Base-by-base conservation (phyloP, 2,329 filamentous ascomycete species). In the Fusarium domesticum region DNA sequence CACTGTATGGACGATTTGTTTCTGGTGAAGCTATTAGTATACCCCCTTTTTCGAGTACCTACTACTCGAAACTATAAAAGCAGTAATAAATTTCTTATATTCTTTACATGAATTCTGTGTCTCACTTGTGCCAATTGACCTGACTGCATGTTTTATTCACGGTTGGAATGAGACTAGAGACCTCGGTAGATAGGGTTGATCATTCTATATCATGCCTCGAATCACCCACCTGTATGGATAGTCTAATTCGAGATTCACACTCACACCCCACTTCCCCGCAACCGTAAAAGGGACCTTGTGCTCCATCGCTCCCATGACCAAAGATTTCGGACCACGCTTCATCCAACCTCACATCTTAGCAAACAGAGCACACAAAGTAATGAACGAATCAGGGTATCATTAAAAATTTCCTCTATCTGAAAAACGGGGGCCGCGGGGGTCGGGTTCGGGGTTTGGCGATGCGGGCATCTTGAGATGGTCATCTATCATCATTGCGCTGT, bases 11-110 rank as follows among this genome's bases (percentile, higher is more conserved):
- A 64, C 64, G 60, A 65, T 69, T 70, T 73, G 65, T 66, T 70
- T 71, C 68, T 72, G 70, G 69, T 72, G 70, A 71, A 71, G 54
- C 23, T 8, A 60, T 60, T 56, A 60, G 57, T 70, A 72, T 68
- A 71, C 69, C 70, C 67, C 48, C 65, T 61, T 50, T 48, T 51
- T 18, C 35, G 40, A 42, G 48, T 53, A 39, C 36, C 35, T 42
- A 42, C 51, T 53, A 39, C 36, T 25, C 37, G 39, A 32, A 28
- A 39, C 40, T 23, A 50, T 28, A 37, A 50, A 53, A 52, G 42
- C 23, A 46, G 28, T 17, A 37, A 25, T 39, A 6, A 37, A 18
- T 18, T 37, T 17, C 18, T 12, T 17, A 6, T 16, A 31, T 38
- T 6, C 5, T 5, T 18, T 17, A 16, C 32, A 4, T 3, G 8